Evolutionary conservation across 805 yeast genomes (phyloP).

Genomic region (Lachancea waltii): DNA sequence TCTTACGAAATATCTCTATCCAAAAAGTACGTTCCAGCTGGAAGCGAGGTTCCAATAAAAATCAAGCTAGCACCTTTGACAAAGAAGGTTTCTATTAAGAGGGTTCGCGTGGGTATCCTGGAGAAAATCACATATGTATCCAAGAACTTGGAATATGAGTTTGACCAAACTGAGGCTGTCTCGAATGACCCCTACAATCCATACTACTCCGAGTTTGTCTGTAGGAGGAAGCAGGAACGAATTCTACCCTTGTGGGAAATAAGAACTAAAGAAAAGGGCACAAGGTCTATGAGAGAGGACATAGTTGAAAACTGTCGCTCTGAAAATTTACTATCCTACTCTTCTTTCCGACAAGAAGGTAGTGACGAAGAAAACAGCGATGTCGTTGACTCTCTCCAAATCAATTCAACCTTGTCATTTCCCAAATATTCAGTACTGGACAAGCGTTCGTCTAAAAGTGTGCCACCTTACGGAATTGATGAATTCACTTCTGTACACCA

Average conservation of each 20-base stretch:
- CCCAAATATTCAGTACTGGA: constrained; percentile 26
- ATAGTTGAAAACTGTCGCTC: constrained; percentile 45
- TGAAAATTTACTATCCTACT: constrained; percentile 55
- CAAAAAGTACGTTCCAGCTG: constrained; percentile 58
- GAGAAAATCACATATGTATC: constrained; percentile 63
- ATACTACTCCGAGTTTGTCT: constrained; percentile 28
- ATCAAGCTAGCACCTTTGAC: constrained; percentile 61
- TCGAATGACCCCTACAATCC: constrained; percentile 30
- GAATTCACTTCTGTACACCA: constrained; percentile 17
- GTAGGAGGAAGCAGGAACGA: constrained; percentile 40
- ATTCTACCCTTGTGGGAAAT: constrained; percentile 56
- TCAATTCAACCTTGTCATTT: constrained; percentile 24
- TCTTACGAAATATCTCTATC: constrained; percentile 70
- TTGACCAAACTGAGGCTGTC: constrained; percentile 42
- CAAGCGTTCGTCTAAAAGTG: constrained; percentile 17
- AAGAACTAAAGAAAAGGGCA: constrained; percentile 45
- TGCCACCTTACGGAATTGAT: constrained; percentile 33
- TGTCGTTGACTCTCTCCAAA: constrained; percentile 23
- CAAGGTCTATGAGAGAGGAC: constrained; percentile 54
- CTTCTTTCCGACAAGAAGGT: constrained; percentile 19
- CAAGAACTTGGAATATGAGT: constrained; percentile 45
- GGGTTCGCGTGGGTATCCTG: constrained; percentile 58
- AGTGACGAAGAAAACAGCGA: constrained; percentile 23
- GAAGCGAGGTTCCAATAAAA: constrained; percentile 52
- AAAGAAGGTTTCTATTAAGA: constrained; percentile 53